These are phyloP conservation scores for Microcyclosporella mali DNA, from an alignment of 2,329 filamentous ascomycete species.

Conservation along the genomic window DNA sequence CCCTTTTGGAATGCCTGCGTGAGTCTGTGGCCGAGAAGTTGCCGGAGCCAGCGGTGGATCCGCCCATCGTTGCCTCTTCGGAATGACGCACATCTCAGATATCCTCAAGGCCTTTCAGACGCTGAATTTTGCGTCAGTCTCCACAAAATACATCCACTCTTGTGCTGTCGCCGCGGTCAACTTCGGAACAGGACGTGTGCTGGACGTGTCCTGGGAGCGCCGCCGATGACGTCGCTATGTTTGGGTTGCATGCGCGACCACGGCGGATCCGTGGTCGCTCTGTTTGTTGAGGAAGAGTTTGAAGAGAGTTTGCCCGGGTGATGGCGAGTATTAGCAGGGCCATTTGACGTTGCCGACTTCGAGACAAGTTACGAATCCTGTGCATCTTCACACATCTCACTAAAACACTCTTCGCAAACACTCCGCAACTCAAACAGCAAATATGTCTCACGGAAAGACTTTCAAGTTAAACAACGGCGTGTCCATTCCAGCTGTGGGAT, in stretches of 20 bases:
- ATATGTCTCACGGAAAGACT: conserved; percentile 51
- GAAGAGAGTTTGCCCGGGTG: conserved; percentile 5
- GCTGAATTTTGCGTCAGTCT: neutral
- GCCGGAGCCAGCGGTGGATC: conserved; percentile 1
- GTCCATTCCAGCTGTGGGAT: conserved; percentile 57
- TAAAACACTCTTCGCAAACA: neutral
- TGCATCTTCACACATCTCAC: neutral
- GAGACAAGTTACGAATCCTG: neutral
- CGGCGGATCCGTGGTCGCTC: no score
- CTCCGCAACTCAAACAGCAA: conserved; percentile 10
- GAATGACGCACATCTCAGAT: conserved; percentile 5
- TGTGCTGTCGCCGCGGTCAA: conserved; percentile 8
- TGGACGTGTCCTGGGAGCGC: neutral
- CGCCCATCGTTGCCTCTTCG: conserved; percentile 3
- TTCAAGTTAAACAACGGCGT: conserved; percentile 54
- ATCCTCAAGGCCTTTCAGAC: neutral
- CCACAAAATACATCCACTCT: conserved; percentile 5
- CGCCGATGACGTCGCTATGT: conserved; percentile 2
- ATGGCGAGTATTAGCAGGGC: conserved; percentile 4
- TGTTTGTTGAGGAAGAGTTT: conserved; percentile 3
- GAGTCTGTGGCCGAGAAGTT: conserved; percentile 2
- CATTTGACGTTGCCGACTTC: neutral
- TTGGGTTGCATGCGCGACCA: neutral
- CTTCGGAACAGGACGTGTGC: conserved; percentile 6
- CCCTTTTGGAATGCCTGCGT: neutral